A percentile compares a stretch with the other conserved stretches of the same genome.
phyloP scores from a whole-genome alignment of 2,329 filamentous ascomycete genomes.

The Fusarium foetens region DNA sequence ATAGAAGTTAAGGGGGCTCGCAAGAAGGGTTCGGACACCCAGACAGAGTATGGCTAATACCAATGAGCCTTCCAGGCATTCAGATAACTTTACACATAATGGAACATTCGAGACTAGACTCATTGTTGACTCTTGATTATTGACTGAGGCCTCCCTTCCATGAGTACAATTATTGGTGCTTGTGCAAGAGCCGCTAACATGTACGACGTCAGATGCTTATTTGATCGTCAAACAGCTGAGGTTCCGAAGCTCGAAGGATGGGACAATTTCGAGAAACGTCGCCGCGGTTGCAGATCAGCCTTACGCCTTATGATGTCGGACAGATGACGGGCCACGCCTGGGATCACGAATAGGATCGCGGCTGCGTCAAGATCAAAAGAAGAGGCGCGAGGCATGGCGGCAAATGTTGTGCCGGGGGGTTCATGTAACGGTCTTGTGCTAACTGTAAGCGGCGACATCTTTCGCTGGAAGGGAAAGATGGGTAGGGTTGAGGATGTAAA shows the following conservation, averaged over 20 bases:
- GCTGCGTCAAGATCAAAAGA: constrained; percentile 21
- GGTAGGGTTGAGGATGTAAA: constrained; percentile 3
- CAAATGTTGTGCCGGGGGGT: constrained; percentile 8
- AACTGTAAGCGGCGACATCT: constrained; percentile 39
- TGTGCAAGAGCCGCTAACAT: background rate
- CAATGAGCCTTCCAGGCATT: constrained; percentile 34
- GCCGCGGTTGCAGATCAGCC: constrained; percentile 37
- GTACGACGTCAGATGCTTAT: constrained; percentile 35
- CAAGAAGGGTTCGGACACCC: constrained; percentile 22
- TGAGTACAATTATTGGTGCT: constrained; percentile 11
- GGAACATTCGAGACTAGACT: constrained; percentile 32
- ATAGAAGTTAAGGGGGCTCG: constrained; percentile 31
- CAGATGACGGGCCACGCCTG: constrained; percentile 29
- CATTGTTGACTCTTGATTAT: background rate
- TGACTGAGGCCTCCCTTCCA: constrained; percentile 40
- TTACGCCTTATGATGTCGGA: constrained; percentile 30
- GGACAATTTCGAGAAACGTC: constrained; percentile 21
- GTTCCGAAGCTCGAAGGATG: constrained; percentile 25
- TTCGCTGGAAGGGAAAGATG: constrained; percentile 19
- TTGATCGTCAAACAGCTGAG: constrained; percentile 21
- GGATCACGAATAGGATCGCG: constrained; percentile 28
- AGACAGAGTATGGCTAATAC: constrained; percentile 18
- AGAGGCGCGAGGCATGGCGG: constrained; percentile 23
- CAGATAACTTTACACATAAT: constrained; percentile 38
- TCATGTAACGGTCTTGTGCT: constrained; percentile 18